Percentiles rank a stretch among this genome's conserved stretches.
These are phyloP conservation scores for Zizania palustris DNA, from an alignment of 202 grass and related monocot species.

Conservation along the genomic window DNA sequence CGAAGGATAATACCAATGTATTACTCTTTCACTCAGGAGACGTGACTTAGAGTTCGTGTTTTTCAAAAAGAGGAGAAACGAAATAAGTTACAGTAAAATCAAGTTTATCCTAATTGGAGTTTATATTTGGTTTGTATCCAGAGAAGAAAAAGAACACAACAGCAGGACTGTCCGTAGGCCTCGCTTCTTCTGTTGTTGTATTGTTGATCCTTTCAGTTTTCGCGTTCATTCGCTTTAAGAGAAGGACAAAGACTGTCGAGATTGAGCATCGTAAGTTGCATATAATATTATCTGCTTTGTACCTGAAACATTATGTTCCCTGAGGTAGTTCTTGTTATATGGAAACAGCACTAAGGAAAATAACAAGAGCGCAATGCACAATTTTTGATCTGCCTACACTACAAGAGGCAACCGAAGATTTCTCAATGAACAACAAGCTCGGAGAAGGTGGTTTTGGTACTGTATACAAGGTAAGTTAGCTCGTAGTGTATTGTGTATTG, in stretches of 20 bases:
- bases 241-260: slow-evolving; percentile 35
- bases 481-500: no score
- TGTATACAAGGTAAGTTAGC: slow-evolving; percentile 61
- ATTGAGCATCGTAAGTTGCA: slow-evolving; percentile 41
- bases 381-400: slow-evolving; percentile 42
- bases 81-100: background rate
- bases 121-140: slow-evolving; percentile 21
- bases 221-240: background rate
- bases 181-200: slow-evolving; percentile 32
- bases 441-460: slow-evolving; percentile 19
- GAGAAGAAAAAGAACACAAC: slow-evolving; percentile 33
- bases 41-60: no score
- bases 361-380: slow-evolving; percentile 42
- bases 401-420: slow-evolving; percentile 56
- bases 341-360: slow-evolving; percentile 45
- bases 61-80: no score
- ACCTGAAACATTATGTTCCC: background rate
- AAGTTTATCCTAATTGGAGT: background rate
- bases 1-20: no score
- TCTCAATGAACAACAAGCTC: slow-evolving; percentile 6
- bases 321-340: slow-evolving; percentile 17
- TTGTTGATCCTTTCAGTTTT: no score
- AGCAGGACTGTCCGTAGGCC: slow-evolving; percentile 27
- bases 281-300: background rate
- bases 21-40: no score